These are phyloP conservation scores for Hygrocybe punicea DNA, from an alignment of 768 basidiomycete genomes.

Conservation along the genomic window DNA sequence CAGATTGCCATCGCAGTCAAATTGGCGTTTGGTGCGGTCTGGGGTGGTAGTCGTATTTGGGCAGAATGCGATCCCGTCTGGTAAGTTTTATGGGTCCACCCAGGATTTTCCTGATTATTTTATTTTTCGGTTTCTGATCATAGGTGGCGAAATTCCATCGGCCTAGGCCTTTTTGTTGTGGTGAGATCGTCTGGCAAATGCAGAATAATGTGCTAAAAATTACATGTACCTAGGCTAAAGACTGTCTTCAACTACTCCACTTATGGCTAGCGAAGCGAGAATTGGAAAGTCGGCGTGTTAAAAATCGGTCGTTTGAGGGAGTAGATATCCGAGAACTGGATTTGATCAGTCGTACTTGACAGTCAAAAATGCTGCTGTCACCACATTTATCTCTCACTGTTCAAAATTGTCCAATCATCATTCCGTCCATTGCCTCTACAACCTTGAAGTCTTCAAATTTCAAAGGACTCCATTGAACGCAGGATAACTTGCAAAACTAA, in stretches of 20 bases:
- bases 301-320: constrained; percentile 67
- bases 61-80: constrained; percentile 71
- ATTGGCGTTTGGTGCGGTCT: constrained; percentile 46
- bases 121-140: neutral
- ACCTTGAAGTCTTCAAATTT: neutral
- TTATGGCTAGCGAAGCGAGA: constrained; percentile 70
- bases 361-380: neutral
- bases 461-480: neutral
- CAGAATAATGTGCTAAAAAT: neutral
- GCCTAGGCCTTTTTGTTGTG: constrained; percentile 63
- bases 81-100: constrained; percentile 30
- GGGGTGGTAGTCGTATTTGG: constrained; percentile 61
- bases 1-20: constrained; percentile 29
- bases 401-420: too few relatives aligned
- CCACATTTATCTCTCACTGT: too few relatives aligned
- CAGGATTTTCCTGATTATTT: neutral
- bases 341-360: constrained; percentile 38
- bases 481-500: constrained; percentile 26
- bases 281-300: constrained; percentile 63
- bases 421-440: too few relatives aligned
- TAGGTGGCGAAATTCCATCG: constrained; percentile 66
- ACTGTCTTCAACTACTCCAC: constrained; percentile 63
- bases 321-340: constrained; percentile 67
- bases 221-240: constrained; percentile 49
- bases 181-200: constrained; percentile 36